A percentile compares a stretch with the other conserved stretches of the same genome.
phyloP scores from a whole-genome alignment of 169 alveolate genomes.

The Plasmodium sp. region DNA sequence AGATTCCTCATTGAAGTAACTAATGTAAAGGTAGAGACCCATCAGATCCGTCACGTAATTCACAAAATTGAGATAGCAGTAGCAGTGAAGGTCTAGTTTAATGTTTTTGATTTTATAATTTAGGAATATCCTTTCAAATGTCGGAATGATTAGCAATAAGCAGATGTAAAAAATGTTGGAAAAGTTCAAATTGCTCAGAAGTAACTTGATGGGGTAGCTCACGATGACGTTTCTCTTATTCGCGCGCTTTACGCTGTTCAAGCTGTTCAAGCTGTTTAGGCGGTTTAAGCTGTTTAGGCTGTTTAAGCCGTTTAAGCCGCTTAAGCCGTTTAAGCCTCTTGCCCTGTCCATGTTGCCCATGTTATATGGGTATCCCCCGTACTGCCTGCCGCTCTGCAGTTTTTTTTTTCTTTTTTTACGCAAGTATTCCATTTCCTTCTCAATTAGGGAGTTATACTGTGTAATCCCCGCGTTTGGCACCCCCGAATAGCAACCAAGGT shows the following conservation, averaged over 20 bases:
- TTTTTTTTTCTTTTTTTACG: constrained; percentile 22
- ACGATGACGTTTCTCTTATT: constrained; percentile 40
- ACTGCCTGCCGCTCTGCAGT: neutral
- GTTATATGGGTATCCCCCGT: neutral
- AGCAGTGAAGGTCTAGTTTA: constrained; percentile 13
- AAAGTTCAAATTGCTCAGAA: constrained; percentile 69
- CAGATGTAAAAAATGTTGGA: constrained; percentile 71
- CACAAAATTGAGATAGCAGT: constrained; percentile 56
- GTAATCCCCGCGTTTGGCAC: neutral
- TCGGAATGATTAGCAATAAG: constrained; percentile 67
- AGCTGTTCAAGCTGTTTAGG: neutral
- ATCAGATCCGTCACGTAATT: constrained; percentile 50
- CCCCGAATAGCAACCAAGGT: neutral
- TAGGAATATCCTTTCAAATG: constrained; percentile 75
- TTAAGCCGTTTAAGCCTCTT: neutral
- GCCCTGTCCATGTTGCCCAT: neutral
- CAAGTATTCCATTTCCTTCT: constrained; percentile 17
- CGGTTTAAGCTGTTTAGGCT: neutral
- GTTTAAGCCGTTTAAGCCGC: neutral
- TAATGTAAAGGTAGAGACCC: constrained; percentile 61
- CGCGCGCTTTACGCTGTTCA: neutral
- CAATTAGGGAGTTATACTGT: constrained; percentile 35
- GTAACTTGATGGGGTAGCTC: constrained; percentile 61
- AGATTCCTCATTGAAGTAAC: constrained; percentile 63
- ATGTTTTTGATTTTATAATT: constrained; percentile 73